Evolutionary conservation across 2,329 filamentous ascomycete species (phyloP).

Genomic region (Ceratocystis smalleyi): DNA sequence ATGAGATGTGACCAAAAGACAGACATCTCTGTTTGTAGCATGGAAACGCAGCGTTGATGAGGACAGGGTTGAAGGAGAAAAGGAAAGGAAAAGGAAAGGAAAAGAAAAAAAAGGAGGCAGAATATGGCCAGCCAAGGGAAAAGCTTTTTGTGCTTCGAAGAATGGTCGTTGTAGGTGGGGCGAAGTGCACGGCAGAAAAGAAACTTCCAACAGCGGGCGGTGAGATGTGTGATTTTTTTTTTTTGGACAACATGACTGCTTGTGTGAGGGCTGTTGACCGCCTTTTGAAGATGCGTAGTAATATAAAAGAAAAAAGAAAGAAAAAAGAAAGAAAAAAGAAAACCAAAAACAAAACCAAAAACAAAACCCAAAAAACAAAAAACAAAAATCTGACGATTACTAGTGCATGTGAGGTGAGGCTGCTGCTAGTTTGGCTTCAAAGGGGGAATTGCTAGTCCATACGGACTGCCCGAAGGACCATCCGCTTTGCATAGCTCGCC

Average conservation of each 20-base stretch:
- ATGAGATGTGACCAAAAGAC: constrained; percentile 23
- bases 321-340: too few relatives aligned
- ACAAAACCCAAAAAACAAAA: too few relatives aligned
- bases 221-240: not conserved
- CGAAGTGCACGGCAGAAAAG: constrained; percentile 6
- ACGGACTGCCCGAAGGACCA: too few relatives aligned
- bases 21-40: constrained; percentile 59
- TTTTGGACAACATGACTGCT: not conserved
- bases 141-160: constrained; percentile 7
- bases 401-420: not conserved
- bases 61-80: constrained; percentile 51
- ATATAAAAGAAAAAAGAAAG: too few relatives aligned
- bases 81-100: constrained; percentile 26
- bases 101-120: constrained; percentile 10
- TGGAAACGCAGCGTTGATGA: constrained; percentile 91
- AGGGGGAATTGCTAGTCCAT: not conserved
- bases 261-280: not conserved
- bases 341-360: too few relatives aligned
- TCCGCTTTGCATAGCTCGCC: too few relatives aligned
- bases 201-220: not conserved
- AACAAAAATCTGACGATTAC: too few relatives aligned
- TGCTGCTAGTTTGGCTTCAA: not conserved
- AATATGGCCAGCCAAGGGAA: constrained; percentile 4
- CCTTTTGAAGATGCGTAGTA: not conserved
- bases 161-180: constrained; percentile 8